Base-by-base conservation (phyloP, 2,329 filamentous ascomycete species). In the Alternaria brassicae region DNA sequence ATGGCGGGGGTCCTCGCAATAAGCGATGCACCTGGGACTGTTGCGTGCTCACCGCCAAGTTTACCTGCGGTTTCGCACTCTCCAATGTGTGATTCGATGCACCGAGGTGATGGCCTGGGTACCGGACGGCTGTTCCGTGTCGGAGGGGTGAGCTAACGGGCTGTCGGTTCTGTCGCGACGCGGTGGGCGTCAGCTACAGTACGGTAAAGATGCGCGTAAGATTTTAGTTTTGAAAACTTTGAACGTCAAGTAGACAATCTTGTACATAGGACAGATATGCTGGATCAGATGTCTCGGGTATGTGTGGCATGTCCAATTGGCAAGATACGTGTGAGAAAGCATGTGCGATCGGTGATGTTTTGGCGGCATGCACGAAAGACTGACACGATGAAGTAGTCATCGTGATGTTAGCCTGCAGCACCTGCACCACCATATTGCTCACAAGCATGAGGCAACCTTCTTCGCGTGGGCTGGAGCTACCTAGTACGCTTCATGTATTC, bases 121-220 rank as follows among this genome's bases (percentile, higher is more conserved):
- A 25, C 10, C 21, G 36, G 49, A 47, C 59, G 59, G 59, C 37
- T 56, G 52, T 42, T 40, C 47, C 51, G 55, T 49, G 44, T 30
- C 39, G 47, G 45, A n/a, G 19, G 37, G 36, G 39, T 58, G 55
- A n/a, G 50, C 49, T 50, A 60, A 56, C 53, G 17, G 52, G 49
- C 17, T 53, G 60, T 60, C 60, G 56, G 56, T 48, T 48, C 40
- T 12, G 47, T 53, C 48, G 48, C 56, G 49, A 54, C 39, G 42
- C 56, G 56, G 56, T 60, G 39, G 60, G 56, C 60, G 56, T 53
- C 53, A 59, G 60, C 60, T 50, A n/a, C n/a, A n/a, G n/a, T n/a
- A n/a, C n/a, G n/a, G n/a, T n/a, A 40, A 44, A 23, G 27, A 49
- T 27, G 60, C 60, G 30, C 21, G 60, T 60, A 27, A 62, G 60